A percentile compares a stretch with the other conserved stretches of the same genome.
Evolutionary conservation across 257 asterid genomes (phyloP).

Genomic region (Solanum pinnatisectum): DNA sequence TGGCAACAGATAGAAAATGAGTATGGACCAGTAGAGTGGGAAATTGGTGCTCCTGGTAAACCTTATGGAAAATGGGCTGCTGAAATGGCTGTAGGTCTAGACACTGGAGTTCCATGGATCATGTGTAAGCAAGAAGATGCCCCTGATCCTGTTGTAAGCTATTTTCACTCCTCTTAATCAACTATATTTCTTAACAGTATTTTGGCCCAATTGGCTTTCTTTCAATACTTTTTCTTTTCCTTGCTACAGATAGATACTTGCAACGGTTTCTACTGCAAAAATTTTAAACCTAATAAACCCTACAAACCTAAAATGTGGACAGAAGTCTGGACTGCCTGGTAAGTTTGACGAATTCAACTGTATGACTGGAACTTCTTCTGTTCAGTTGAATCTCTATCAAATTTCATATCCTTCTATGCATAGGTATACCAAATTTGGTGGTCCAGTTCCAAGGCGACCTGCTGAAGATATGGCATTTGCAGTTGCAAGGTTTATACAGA

Average conservation of each 20-base stretch:
- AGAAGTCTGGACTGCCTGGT: constrained; percentile 95
- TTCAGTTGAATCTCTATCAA: background rate
- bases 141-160: constrained; percentile 67
- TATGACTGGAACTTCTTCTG: background rate
- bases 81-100: constrained; percentile 68
- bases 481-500: constrained; percentile 82
- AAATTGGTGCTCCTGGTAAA: constrained; percentile 75
- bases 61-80: constrained; percentile 91
- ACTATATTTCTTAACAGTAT: background rate
- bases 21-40: constrained; percentile 88
- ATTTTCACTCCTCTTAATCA: background rate
- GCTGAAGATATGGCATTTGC: constrained; percentile 87
- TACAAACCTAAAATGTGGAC: constrained; percentile 89
- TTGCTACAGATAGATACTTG: constrained; percentile 69
- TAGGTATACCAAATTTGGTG: constrained; percentile 76
- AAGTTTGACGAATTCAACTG: background rate
- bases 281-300: constrained; percentile 60
- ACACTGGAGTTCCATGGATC: constrained; percentile 95
- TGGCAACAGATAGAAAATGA: constrained; percentile 78
- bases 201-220: background rate
- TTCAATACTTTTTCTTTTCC: background rate
- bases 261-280: constrained; percentile 85
- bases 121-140: constrained; percentile 95
- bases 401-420: background rate
- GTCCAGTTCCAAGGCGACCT: constrained; percentile 64